Conservation (phyloP, 257 asterid genomes). For the Leptodermis oblonga region DNA sequence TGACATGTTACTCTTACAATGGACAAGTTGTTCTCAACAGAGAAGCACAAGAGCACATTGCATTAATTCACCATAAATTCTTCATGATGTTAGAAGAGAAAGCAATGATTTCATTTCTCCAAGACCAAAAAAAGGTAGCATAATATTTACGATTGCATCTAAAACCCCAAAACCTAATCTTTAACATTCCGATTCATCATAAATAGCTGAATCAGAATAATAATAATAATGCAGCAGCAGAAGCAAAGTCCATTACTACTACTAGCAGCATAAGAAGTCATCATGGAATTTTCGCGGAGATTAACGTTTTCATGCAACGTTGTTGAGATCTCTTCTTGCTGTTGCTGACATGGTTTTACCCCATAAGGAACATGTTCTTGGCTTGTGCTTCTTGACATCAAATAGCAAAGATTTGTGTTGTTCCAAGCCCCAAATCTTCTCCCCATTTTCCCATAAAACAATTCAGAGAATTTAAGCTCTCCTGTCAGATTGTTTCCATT, state of each 20-base stretch:
- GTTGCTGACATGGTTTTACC: slow-evolving; percentile 54
- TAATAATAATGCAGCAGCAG: slow-evolving; percentile 22
- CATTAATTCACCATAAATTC: not conserved
- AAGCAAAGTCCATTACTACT: slow-evolving; percentile 22
- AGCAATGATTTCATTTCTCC: slow-evolving; percentile 1
- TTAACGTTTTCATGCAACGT: slow-evolving; percentile 19
- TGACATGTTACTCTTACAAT: not conserved
- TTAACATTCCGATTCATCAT: slow-evolving; percentile 12
- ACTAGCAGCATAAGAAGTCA: slow-evolving; percentile 21
- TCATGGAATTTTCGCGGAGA: slow-evolving; percentile 24
- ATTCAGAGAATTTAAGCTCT: slow-evolving; percentile 53
- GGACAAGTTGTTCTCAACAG: not conserved
- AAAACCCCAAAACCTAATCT: not conserved
- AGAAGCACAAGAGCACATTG: not conserved
- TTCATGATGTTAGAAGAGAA: not conserved
- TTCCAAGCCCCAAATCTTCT: slow-evolving; percentile 86
- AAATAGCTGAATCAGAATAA: slow-evolving; percentile 22
- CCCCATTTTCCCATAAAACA: slow-evolving; percentile 69
- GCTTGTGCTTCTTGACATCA: slow-evolving; percentile 24
- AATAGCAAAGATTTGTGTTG: slow-evolving; percentile 72
- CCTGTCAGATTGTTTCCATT: slow-evolving; percentile 89
- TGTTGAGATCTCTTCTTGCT: slow-evolving; percentile 20
- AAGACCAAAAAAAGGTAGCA: not conserved
- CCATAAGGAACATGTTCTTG: slow-evolving; percentile 60
- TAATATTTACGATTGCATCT: slow-evolving; percentile 2